Evolutionary conservation across 2,329 filamentous ascomycete species (phyloP), one percentile per base, ranked within the genome.

Genomic region (Cercospora janseana): DNA sequence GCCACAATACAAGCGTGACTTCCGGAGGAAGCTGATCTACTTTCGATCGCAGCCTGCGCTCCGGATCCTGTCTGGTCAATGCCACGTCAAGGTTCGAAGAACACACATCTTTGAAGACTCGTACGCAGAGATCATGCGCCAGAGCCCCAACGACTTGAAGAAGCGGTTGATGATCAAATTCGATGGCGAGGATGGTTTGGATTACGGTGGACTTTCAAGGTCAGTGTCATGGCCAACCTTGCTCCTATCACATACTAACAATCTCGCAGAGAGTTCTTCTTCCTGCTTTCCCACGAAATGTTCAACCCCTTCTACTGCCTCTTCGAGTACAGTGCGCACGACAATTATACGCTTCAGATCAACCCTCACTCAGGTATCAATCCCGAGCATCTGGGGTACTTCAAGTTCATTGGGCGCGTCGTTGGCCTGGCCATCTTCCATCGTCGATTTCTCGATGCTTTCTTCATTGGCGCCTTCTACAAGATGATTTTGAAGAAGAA

Each of bases 151-250:
- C 12, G 93, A 98, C 70, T 74, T 98, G 57, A 98, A 98, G 83
- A 98, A 98, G 76, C 83, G 93, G 41, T 73, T 98, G 59, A 98
- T 98, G 93, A 95, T 98, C 73, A 98, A 98, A 75, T 98, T 98
- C 62, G 93, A 98, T 61, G 93, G 93, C 41, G 93, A 98, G 74
- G 93, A 98, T 65, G 93, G 93, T 72, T 76, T 98, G 54, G 93
- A 98, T 72, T 98, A 98, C 66, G 93, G 93, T 70, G 93, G 93
- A 79, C 80, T 98, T 49, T 98, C 93, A 27, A 81, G 82, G 80
- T 81, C 73, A 64, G 74, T 60, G 31, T 16, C 37, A 16, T 32
- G 27, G 21, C 31, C 13, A 7, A 4, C 23, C n/a, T 12, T 4
- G 13, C 10, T 7, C 15, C n/a, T 12, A 4, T 34, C 15, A 24